A percentile compares a stretch with the other conserved stretches of the same genome.
These are phyloP conservation scores for Prunus yedoensis DNA, from an alignment of 331 rosid species.

Conservation along the genomic window DNA sequence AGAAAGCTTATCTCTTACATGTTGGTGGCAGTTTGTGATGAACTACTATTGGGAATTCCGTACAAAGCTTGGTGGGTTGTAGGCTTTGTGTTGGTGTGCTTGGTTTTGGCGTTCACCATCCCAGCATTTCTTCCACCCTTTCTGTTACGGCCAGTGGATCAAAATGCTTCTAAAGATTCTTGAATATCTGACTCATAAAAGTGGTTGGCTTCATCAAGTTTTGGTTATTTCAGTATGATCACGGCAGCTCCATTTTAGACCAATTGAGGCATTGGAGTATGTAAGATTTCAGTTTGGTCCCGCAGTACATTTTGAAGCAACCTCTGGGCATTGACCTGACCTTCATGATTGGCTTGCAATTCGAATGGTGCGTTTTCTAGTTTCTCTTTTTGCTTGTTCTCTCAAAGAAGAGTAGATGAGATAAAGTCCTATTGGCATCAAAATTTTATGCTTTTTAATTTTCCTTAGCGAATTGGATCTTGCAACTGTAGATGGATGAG, in stretches of 20 bases:
- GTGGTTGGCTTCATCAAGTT: background rate
- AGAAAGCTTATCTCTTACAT: background rate
- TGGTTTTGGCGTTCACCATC: slow-evolving; percentile 54
- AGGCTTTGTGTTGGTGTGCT: slow-evolving; percentile 55
- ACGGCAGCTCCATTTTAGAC: background rate
- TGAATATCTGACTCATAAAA: slow-evolving; percentile 21
- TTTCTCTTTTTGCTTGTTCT: background rate
- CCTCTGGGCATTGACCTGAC: background rate
- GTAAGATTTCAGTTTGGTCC: background rate
- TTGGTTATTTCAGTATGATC: background rate
- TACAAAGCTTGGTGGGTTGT: slow-evolving; percentile 79
- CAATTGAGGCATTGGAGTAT: background rate
- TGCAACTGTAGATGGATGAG: background rate
- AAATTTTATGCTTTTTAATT: background rate
- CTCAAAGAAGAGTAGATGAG: background rate
- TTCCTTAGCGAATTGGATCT: background rate
- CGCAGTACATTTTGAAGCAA: background rate
- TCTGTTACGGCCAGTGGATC: slow-evolving; percentile 40
- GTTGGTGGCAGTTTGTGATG: slow-evolving; percentile 62
- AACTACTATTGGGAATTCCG: slow-evolving; percentile 73
- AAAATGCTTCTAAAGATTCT: slow-evolving; percentile 47
- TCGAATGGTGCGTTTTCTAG: background rate
- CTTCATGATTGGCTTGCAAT: background rate
- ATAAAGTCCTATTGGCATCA: background rate
- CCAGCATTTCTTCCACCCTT: slow-evolving; percentile 56